Percentiles rank a stretch among this genome's conserved stretches.
These are phyloP conservation scores for Cordyceps tenuipes DNA, from an alignment of 2,329 filamentous ascomycete genomes.

Conservation along the genomic window DNA sequence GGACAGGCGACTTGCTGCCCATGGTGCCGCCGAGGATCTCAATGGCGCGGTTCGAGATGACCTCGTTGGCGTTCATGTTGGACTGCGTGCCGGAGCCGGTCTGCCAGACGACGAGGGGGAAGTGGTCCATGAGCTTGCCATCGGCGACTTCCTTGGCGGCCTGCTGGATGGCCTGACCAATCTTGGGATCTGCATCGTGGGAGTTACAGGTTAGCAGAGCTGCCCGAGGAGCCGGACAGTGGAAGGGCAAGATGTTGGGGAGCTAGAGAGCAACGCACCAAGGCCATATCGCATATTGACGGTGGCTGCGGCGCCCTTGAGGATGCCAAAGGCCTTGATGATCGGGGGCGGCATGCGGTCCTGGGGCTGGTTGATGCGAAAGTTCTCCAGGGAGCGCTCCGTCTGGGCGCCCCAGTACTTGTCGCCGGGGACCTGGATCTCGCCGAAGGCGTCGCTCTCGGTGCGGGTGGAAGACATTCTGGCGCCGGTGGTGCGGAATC, in stretches of 20 bases:
- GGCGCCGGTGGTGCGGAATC: conserved; percentile 16
- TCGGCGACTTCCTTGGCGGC: conserved; percentile 88
- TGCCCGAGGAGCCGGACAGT: neutral
- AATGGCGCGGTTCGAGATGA: conserved; percentile 98
- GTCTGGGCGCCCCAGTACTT: conserved; percentile 99
- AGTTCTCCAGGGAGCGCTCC: conserved; percentile 92
- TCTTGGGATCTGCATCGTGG: conserved; percentile 52
- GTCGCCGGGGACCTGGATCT: conserved; percentile 83
- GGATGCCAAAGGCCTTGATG: conserved; percentile 86
- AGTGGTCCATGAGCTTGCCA: conserved; percentile 91
- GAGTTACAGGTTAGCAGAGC: neutral
- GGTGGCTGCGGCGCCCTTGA: conserved; percentile 91
- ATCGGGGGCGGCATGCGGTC: conserved; percentile 96
- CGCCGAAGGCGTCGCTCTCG: conserved; percentile 96
- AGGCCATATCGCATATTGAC: conserved; percentile 95
- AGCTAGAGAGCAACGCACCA: conserved; percentile 33
- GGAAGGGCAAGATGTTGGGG: neutral
- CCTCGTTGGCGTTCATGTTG: conserved; percentile 99
- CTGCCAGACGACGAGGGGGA: conserved; percentile 98
- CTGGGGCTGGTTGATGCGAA: conserved; percentile 98
- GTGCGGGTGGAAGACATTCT: conserved; percentile 58
- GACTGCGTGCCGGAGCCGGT: conserved; percentile 97
- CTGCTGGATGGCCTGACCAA: conserved; percentile 89
- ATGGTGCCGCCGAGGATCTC: conserved; percentile 91
- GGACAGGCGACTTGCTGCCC: conserved; percentile 96